Base-by-base conservation (phyloP, 2,329 filamentous ascomycete species). In the Zopfia rhizophila region DNA sequence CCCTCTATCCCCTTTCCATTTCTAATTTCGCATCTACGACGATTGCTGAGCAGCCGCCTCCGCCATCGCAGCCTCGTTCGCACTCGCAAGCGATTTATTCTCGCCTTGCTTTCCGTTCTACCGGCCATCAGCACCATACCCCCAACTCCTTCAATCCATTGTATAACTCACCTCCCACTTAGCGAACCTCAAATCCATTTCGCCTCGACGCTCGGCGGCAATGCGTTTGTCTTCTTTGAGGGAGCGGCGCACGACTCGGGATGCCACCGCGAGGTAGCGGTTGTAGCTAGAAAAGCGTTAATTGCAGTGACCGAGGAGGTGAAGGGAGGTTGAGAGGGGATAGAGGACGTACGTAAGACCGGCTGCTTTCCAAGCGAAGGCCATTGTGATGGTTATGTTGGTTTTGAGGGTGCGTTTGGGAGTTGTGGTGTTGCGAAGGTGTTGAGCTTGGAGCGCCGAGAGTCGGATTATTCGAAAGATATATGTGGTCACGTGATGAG, bases 91-190 rank as follows among this genome's bases (percentile, higher is more conserved):
- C 72, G 81, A 85, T 84, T 90, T 89, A 70, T 80, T 62, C 35
- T 97, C 93, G 73, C 91, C 89, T 81, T 95, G 90, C 86, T 96
- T 97, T 82, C 94, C 94, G 79, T 91, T 91, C 94, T 97, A 76
- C 51, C 70, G 65, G 68, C 18, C 29, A 54, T 55, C 41, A 55
- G 44, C 38, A 29, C 38, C 7, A 18, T 21, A 38, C 25, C 37
- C 28, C 16, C 24, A 32, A 21, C 14, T 44, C 32, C 25, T 74
- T 62, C 75, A 40, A 32, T 40, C 11, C 19, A n/a, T 18, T 33
- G 22, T 12, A 23, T 6, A 32, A 84, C 90, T 84, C 78, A 99
- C 94, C 85, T 90, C 82, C 94, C 94, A 99, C 84, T 93, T 95
- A 63, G 91, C 82, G 70, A 97, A 95, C 77, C 87, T 87, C 66